phyloP scores from a whole-genome alignment of 75 land plant species.

The Ceratopteris richardii region DNA sequence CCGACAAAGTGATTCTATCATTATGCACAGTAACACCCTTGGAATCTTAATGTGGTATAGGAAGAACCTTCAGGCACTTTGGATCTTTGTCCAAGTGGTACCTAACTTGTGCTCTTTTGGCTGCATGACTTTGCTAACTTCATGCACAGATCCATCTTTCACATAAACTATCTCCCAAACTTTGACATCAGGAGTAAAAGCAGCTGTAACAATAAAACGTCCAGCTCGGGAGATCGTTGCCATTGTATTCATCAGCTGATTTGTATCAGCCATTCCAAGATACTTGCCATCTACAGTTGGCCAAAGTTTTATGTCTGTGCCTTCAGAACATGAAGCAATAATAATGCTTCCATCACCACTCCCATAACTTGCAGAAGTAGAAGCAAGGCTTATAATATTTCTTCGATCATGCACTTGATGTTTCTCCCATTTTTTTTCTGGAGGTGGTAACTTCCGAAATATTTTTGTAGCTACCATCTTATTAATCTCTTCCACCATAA shows the following conservation, averaged over 20 bases:
- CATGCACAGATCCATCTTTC: conserved; percentile 91
- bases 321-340: conserved; percentile 90
- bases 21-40: conserved; percentile 53
- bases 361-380: conserved; percentile 67
- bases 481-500: no score
- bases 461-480: no score
- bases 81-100: conserved; percentile 98
- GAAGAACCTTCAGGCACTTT: conserved; percentile 78
- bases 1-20: conserved; percentile 80
- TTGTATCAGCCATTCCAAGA: conserved; percentile 75
- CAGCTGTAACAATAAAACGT: conserved; percentile 95
- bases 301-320: conserved; percentile 90
- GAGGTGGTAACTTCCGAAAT: conserved; percentile 79
- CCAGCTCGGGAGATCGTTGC: conserved; percentile 90
- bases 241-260: conserved; percentile 91
- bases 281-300: conserved; percentile 71
- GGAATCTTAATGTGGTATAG: conserved; percentile 64
- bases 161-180: conserved; percentile 96
- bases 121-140: conserved; percentile 84
- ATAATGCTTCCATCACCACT: conserved; percentile 86
- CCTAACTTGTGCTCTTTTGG: conserved; percentile 97
- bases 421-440: conserved; percentile 90
- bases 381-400: conserved; percentile 46
- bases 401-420: conserved; percentile 66
- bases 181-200: conserved; percentile 99